These are phyloP conservation scores for Boletellus sp. DNA, from an alignment of 1,284 basidiomycete genomes.

Conservation along the genomic window DNA sequence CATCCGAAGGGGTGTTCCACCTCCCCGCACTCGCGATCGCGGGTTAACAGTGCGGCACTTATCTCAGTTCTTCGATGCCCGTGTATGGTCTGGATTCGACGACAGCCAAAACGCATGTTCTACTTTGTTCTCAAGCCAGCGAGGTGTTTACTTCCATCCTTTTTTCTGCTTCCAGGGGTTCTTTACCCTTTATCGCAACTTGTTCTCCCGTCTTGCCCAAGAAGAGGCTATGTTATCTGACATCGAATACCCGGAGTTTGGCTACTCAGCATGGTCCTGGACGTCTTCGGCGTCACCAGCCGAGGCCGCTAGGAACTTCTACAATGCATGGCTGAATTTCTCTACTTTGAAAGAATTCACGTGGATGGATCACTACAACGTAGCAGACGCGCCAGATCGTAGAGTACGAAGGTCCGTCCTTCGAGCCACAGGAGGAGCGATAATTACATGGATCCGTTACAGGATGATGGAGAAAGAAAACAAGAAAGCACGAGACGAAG, in stretches of 20 bases:
- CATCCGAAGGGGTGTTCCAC: conserved; percentile 68
- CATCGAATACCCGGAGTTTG: conserved; percentile 78
- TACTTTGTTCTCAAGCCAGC: conserved; percentile 2
- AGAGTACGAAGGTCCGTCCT: conserved; percentile 64
- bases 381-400: conserved; percentile 83
- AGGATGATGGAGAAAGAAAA: conserved; percentile 97
- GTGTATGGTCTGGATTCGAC: conserved; percentile 68
- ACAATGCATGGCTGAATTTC: conserved; percentile 86
- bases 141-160: background rate
- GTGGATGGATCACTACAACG: conserved; percentile 87
- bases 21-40: conserved; percentile 68
- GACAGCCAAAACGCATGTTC: conserved; percentile 64
- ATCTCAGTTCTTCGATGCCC: conserved; percentile 81
- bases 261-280: conserved; percentile 76
- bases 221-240: conserved; percentile 72
- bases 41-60: conserved; percentile 83
- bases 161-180: conserved; percentile 62
- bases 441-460: conserved; percentile 1
- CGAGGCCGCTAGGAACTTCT: conserved; percentile 69
- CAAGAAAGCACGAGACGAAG: conserved; percentile 85
- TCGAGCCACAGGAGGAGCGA: background rate
- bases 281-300: conserved; percentile 41
- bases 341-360: conserved; percentile 85
- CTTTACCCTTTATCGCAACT: conserved; percentile 84
- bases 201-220: conserved; percentile 81